Evolutionary conservation across 805 yeast genomes (phyloP), one percentile per base, ranked within the genome.

Genomic region (Saturnispora serradocipensis): DNA sequence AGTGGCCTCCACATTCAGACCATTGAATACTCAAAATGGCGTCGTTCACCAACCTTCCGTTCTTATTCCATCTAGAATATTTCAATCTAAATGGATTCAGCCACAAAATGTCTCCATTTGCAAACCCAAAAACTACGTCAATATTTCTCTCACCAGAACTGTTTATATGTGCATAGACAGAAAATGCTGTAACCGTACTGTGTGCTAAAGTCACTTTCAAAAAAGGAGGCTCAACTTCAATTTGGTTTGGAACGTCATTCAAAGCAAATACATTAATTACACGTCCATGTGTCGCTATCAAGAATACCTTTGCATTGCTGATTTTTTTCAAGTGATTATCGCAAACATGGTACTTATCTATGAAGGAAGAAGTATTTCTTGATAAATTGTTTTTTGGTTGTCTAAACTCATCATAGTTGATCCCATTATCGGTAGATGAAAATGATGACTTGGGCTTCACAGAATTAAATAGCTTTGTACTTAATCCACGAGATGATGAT

Each of bases 41-140:
- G 56, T 61, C 69, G 53, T 61, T 70, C 56, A 67, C 73, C 53
- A 65, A 62, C 53, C 62, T 69, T 7, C 78, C 80, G 52, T 69
- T 67, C 56, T 78, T 79, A 62, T 80, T 80, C 65, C 78, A 66
- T 42, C 82, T 70, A 25, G 75, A 62, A 62, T 77, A 79, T 51
- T 72, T 72, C 63, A 70, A 68, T 39, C 72, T 66, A 27, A 70
- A 64, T 9, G 83, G 75, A 56, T 83, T 85, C 35, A 82, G 54
- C 75, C 88, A 73, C 5, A 84, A 55, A 2, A 85, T 63, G 57
- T 82, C 88, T n/a, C 91, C 88, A 1, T 81, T 67, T 18, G 82
- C 77, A 55, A 81, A 75, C 1, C 91, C 93, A 18, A 82, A 56
- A 2, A 80, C 66, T 6, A 82, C 69, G 48, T 81, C 81, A 7